Percentiles rank a stretch among this genome's conserved stretches.
Conservation (phyloP, 179 eudicot species). For the Vitellaria paradoxa region DNA sequence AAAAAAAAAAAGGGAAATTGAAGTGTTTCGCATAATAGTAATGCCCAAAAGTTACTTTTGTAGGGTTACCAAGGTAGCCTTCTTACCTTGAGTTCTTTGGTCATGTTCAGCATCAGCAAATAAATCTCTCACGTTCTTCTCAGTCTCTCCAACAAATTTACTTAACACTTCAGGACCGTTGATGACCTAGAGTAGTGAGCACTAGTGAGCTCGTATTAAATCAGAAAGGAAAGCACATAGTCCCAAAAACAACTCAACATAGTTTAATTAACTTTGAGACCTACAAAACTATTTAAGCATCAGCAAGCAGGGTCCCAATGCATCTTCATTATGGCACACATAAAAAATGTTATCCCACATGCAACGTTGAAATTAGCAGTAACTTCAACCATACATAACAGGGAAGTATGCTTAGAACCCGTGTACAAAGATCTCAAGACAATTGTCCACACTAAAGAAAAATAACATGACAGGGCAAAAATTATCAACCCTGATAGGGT, state of each 20-base stretch:
- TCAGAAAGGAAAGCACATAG: neutral
- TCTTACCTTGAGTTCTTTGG: conserved; percentile 69
- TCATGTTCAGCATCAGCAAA: conserved; percentile 99
- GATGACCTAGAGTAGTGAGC: conserved; percentile 50
- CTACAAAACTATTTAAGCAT: neutral
- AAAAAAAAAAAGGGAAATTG: conserved; percentile 15
- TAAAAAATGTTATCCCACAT: neutral
- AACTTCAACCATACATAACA: neutral
- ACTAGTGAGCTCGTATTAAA: neutral
- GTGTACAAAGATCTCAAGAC: conserved; percentile 2
- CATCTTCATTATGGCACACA: conserved; percentile 11
- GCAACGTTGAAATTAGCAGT: neutral
- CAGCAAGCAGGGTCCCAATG: neutral
- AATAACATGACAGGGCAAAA: neutral
- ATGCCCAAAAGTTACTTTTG: neutral
- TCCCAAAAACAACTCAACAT: neutral
- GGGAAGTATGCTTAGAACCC: neutral
- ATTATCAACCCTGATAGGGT: neutral
- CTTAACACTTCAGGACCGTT: conserved; percentile 98
- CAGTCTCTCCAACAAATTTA: conserved; percentile 99
- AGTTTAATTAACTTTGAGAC: conserved; percentile 1
- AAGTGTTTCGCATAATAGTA: neutral
- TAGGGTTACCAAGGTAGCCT: neutral
- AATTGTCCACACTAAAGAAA: neutral
- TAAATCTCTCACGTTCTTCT: conserved; percentile 95